Evolutionary conservation across 2,329 filamentous ascomycete species (phyloP).

Genomic region (Dactylonectria macrodidyma): DNA sequence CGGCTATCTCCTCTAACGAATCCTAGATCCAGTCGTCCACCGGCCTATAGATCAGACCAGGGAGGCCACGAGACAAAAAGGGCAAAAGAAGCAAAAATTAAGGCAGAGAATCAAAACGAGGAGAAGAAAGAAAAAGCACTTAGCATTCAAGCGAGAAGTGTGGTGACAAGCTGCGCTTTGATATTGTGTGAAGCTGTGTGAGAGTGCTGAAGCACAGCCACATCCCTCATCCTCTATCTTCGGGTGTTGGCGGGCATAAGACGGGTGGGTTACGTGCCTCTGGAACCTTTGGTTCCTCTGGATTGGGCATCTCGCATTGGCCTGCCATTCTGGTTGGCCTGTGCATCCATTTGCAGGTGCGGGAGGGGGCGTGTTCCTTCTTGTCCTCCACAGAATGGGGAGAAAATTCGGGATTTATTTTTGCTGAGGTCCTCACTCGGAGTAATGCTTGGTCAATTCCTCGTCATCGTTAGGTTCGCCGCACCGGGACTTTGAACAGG

Average conservation of each 20-base stretch:
- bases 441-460: conserved; percentile 1
- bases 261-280: not conserved
- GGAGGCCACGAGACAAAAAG: conserved; percentile 28
- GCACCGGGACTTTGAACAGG: conserved; percentile 15
- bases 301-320: conserved; percentile 9
- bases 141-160: conserved; percentile 30
- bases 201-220: conserved; percentile 1
- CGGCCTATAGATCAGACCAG: conserved; percentile 31
- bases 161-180: conserved; percentile 20
- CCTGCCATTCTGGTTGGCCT: conserved; percentile 9
- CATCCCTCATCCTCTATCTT: not conserved
- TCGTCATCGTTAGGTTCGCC: conserved; percentile 30
- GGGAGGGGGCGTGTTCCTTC: not conserved
- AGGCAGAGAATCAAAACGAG: conserved; percentile 13
- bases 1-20: conserved; percentile 18
- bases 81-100: conserved; percentile 15
- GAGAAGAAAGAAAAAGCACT: conserved; percentile 21
- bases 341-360: conserved; percentile 14
- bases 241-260: conserved; percentile 21
- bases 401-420: conserved; percentile 21
- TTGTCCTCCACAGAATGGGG: conserved; percentile 13
- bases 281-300: not conserved
- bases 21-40: conserved; percentile 32
- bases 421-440: not conserved
- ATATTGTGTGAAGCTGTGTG: conserved; percentile 7